Percentiles rank a stretch among this genome's conserved stretches.
Evolutionary conservation across 2,329 filamentous ascomycete genomes (phyloP).

Genomic region (Coniella lustricola): DNA sequence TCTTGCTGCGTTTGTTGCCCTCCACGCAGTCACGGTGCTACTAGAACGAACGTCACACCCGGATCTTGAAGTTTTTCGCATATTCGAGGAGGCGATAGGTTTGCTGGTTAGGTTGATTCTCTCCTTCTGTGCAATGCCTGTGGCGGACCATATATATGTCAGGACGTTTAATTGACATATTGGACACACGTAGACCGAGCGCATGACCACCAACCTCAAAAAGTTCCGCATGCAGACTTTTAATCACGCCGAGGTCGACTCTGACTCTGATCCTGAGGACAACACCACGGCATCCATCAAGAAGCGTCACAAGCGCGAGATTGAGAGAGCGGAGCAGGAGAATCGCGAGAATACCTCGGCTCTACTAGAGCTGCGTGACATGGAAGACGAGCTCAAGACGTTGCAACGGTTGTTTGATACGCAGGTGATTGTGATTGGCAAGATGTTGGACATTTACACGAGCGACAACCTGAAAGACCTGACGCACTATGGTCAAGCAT

Average conservation of each 20-base stretch:
- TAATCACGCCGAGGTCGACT: constrained; percentile 28
- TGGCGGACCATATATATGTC: no score
- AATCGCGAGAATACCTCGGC: constrained; percentile 59
- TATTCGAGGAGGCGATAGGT: constrained; percentile 60
- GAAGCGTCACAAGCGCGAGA: constrained; percentile 33
- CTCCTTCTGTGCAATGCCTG: no score
- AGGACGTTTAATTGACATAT: no score
- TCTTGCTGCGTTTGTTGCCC: constrained; percentile 53
- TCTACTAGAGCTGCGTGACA: constrained; percentile 54
- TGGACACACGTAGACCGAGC: constrained; percentile 41
- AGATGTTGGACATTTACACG: constrained; percentile 38
- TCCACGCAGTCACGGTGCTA: constrained; percentile 56
- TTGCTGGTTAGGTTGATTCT: constrained; percentile 39
- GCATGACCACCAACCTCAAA: constrained; percentile 56
- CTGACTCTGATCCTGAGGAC: constrained; percentile 28
- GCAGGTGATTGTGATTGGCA: constrained; percentile 43
- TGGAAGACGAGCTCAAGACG: constrained; percentile 56
- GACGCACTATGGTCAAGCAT: constrained; percentile 41
- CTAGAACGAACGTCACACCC: constrained; percentile 53
- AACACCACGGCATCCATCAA: constrained; percentile 37
- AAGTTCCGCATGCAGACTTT: constrained; percentile 53
- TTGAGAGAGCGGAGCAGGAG: constrained; percentile 42
- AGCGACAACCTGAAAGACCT: constrained; percentile 32
- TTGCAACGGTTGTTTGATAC: constrained; percentile 51
- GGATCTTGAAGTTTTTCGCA: constrained; percentile 56